A percentile compares a stretch with the other conserved stretches of the same genome.
Evolutionary conservation across 1,284 basidiomycete species (phyloP).

Genomic region (Melampsora occidentalis): DNA sequence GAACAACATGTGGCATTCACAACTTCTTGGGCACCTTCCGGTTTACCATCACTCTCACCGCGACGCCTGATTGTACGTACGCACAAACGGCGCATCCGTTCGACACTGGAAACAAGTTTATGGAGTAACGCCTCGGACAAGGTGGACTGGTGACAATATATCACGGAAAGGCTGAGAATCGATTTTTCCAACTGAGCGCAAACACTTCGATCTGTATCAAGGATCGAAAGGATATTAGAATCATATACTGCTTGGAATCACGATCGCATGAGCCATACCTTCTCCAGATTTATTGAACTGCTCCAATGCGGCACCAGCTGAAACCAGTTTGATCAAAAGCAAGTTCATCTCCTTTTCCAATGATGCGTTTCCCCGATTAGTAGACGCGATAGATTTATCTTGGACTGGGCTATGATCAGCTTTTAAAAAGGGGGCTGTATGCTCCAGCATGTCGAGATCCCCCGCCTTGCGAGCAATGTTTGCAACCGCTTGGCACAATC

Average conservation of each 20-base stretch:
- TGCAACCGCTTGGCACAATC: slow-evolving; percentile 34
- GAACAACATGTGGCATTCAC: slow-evolving; percentile 16
- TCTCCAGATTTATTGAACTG: slow-evolving; percentile 23
- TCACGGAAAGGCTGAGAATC: slow-evolving; percentile 12
- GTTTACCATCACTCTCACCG: background rate
- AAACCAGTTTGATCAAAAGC: slow-evolving; percentile 23
- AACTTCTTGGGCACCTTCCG: background rate
- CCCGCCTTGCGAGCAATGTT: slow-evolving; percentile 38
- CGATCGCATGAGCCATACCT: slow-evolving; percentile 4
- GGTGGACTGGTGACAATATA: slow-evolving; percentile 19
- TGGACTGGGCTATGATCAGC: background rate
- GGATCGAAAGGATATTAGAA: background rate
- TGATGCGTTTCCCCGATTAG: slow-evolving; percentile 6
- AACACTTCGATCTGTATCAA: slow-evolving; percentile 15
- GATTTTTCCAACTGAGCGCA: slow-evolving; percentile 21
- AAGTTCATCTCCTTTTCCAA: slow-evolving; percentile 14
- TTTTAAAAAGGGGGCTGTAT: background rate
- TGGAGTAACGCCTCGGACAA: slow-evolving; percentile 18
- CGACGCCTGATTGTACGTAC: slow-evolving; percentile 18
- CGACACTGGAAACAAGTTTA: slow-evolving; percentile 13
- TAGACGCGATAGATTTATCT: background rate
- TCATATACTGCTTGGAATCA: background rate
- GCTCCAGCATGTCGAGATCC: slow-evolving; percentile 29
- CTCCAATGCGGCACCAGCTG: slow-evolving; percentile 24
- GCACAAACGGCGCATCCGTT: slow-evolving; percentile 29